phyloP scores from a whole-genome alignment of 2,329 filamentous ascomycete species.

The Fusarium lyarnte region DNA sequence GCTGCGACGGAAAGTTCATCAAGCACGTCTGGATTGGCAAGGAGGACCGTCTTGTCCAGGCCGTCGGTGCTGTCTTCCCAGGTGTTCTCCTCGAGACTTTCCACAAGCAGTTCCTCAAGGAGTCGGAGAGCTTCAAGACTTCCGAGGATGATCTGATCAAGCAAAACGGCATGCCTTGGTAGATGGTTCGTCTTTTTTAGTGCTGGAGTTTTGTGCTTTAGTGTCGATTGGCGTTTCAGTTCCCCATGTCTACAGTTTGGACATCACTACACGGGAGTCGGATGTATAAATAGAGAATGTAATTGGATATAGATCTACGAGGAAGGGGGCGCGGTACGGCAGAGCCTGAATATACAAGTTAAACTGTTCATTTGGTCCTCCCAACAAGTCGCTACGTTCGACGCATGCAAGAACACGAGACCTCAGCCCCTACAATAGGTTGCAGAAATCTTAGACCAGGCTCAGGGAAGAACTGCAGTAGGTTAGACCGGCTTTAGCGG shows the following conservation, averaged over 20 bases:
- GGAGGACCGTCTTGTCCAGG: constrained; percentile 50
- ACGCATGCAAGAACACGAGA: neutral
- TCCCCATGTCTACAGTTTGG: neutral
- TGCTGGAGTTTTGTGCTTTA: constrained; percentile 10
- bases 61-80: constrained; percentile 51
- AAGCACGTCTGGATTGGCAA: constrained; percentile 57
- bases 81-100: constrained; percentile 49
- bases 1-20: constrained; percentile 54
- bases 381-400: too few species aligned
- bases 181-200: neutral
- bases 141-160: constrained; percentile 18
- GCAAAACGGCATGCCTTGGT: constrained; percentile 16
- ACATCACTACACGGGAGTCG: neutral
- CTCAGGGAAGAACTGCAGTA: neutral
- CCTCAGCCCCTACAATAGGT: neutral
- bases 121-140: constrained; percentile 30
- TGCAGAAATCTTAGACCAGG: neutral
- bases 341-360: neutral
- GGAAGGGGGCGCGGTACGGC: neutral
- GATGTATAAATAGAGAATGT: constrained; percentile 22
- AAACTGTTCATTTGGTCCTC: neutral
- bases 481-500: too few species aligned
- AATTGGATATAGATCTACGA: constrained; percentile 7
- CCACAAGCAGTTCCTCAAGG: constrained; percentile 49
- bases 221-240: constrained; percentile 5